Base-by-base conservation (phyloP, 108 stramenopile species). In the Discostella stelligeroides region DNA sequence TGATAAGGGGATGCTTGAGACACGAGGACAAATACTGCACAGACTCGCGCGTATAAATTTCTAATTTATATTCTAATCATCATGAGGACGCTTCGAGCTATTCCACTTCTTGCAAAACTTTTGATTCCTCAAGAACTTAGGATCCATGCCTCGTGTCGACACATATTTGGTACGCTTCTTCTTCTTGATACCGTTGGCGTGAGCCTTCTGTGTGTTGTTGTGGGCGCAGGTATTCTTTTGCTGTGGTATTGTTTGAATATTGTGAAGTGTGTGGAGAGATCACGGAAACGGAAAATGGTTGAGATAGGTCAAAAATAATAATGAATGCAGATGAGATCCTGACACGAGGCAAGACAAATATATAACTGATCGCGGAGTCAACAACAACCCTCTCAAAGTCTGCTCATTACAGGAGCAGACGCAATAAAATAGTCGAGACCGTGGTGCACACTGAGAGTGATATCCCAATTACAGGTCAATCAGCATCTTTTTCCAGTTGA, bases 151-250 rank as follows among this genome's bases (percentile, higher is more conserved):
- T 60, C 82, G 75, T 57, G 88, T 90, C 14, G 85, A 86, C 29
- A 89, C 86, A 75, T 85, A 90, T 76, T 85, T 86, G 65, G 76
- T 82, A 51, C 82, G 78, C 85, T 91, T 89, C 74, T 82, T 86
- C 89, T 92, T 92, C 82, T 94, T 94, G 82, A 96, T 96, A 29
- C 95, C 95, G 61, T 92, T 93, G 82, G 86, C 85, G 64, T 93
- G 92, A 60, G 92, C 95, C 89, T 96, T 96, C 84, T 84, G 85
- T 47, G 92, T 92, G 62, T 84, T 87, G 88, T 96, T 96, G 84
- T 94, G 93, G 68, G 90, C 91, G 75, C 92, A 92, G 67, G 92
- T 92, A 83, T 96, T 96, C 92, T 96, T 96, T 89, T 85, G 85
- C 93, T 94, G 93, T 87, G 24, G 56, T n/a, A 18, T 24, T 66